Evolutionary conservation across 495 filamentous ascomycete genomes (phyloP), one percentile per base, ranked within the genome.

Genomic region (Neurospora sp.): DNA sequence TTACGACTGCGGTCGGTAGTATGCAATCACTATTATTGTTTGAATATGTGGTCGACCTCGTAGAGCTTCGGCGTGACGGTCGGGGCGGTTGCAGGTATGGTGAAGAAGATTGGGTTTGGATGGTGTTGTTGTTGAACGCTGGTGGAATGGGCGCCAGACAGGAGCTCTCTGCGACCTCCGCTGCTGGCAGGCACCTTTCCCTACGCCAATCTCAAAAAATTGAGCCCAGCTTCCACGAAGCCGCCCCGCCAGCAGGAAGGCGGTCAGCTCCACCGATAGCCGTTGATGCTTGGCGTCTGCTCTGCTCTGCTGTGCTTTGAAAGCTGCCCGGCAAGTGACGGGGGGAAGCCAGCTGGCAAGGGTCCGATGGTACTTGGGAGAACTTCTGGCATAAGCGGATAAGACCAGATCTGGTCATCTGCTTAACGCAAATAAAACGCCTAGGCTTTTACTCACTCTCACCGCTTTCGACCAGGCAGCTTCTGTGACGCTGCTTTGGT

Each of bases 171-270:
- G 54, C 27, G 27, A 66, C 54, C 73, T 80, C 72, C 54, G 72
- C 74, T 70, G 73, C 75, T 72, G 72, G 75, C 74, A 72, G 73
- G 74, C 79, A 76, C 72, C 76, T 76, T 40, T 77, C 71, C 46
- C 73, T 74, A 70, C 76, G 70, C 74, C 74, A 77, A 78, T 70
- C 72, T 76, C 79, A 77, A 80, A 81, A 81, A 80, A 80, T 72
- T 81, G 75, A 78, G 74, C 75, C 73, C 54, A 66, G 54, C 54
- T 66, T 66, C 27, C 27, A 66, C 54, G 54, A 66, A 66, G 14
- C 73, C 75, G 75, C 75, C 73, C 74, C 39, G 46, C 54, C 54
- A 66, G 27, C 27, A 66, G 54, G 12, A 66, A 66, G 54, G 54
- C 54, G 54, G 54, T 66, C 54, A 66, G 54, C 54, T 66, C 54